phyloP scores from a whole-genome alignment of 1,139 yeast genomes.

The Schwanniomyces etchellsii region DNA sequence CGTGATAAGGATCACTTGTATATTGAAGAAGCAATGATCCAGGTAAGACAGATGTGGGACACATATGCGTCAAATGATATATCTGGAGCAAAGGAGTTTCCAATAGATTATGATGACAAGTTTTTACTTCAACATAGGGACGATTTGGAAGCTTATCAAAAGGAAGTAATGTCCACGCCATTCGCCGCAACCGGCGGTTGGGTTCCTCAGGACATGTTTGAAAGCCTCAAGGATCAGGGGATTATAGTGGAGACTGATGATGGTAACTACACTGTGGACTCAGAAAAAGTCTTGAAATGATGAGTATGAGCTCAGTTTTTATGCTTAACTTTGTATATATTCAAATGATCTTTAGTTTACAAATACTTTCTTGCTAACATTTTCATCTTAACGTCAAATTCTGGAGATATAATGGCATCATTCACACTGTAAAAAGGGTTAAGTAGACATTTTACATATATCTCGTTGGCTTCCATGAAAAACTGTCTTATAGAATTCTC shows the following conservation, averaged over 20 bases:
- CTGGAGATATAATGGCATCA: constrained; percentile 67
- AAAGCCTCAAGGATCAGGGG: constrained; percentile 60
- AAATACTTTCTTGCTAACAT: constrained; percentile 72
- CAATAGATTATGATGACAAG: constrained; percentile 52
- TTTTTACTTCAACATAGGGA: constrained; percentile 52
- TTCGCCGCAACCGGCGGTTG: constrained; percentile 91
- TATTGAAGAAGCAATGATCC: constrained; percentile 64
- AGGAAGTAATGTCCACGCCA: constrained; percentile 63
- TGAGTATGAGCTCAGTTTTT: too few relatives aligned
- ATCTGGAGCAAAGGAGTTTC: constrained; percentile 45
- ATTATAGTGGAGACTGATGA: constrained; percentile 38
- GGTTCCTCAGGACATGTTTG: constrained; percentile 92
- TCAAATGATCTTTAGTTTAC: constrained; percentile 14
- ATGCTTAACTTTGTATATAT: not conserved
- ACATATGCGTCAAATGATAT: constrained; percentile 60
- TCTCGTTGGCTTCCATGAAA: constrained; percentile 78
- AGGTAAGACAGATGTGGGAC: constrained; percentile 72
- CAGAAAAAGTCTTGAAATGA: constrained; percentile 32
- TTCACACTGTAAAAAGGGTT: constrained; percentile 83
- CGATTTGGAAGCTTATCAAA: constrained; percentile 62
- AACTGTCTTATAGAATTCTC: constrained; percentile 81
- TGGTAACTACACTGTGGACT: constrained; percentile 34
- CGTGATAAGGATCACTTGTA: constrained; percentile 58
- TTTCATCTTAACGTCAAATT: constrained; percentile 73
- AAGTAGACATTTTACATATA: constrained; percentile 78